Evolutionary conservation across 2,329 filamentous ascomycete genomes (phyloP).

Genomic region (Aspergillus fructus): DNA sequence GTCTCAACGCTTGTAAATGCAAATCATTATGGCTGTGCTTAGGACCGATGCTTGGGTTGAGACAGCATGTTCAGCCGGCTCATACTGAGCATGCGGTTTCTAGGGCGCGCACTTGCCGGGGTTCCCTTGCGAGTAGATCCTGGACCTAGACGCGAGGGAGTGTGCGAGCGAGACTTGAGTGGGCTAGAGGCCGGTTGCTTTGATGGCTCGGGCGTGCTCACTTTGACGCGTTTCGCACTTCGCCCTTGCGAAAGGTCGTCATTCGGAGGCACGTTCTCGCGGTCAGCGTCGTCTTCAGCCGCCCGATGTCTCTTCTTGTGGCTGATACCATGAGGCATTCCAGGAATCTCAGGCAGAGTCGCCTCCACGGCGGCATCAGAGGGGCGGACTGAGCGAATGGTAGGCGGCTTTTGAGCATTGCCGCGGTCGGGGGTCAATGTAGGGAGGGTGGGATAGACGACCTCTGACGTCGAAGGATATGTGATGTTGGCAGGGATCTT

Average conservation of each 20-base stretch:
- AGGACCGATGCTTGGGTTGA: constrained; percentile 44
- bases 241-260: constrained; percentile 27
- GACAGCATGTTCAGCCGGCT: constrained; percentile 50
- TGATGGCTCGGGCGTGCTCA: constrained; percentile 24
- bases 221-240: constrained; percentile 38
- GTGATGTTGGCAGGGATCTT: constrained; percentile 32
- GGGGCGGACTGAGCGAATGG: constrained; percentile 42
- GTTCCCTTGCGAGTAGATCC: constrained; percentile 22
- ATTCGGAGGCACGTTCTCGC: constrained; percentile 33
- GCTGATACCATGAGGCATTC: constrained; percentile 41
- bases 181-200: constrained; percentile 30
- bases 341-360: constrained; percentile 30
- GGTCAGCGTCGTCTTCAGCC: constrained; percentile 31
- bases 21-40: constrained; percentile 7
- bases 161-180: constrained; percentile 34
- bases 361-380: constrained; percentile 25
- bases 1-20: constrained; percentile 15
- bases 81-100: constrained; percentile 39
- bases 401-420: constrained; percentile 25
- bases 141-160: constrained; percentile 27
- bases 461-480: constrained; percentile 25
- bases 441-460: constrained; percentile 40
- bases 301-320: constrained; percentile 42
- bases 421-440: constrained; percentile 34
- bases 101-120: constrained; percentile 31